Evolutionary conservation across 2,329 filamentous ascomycete species (phyloP).

Genomic region (Fusarium sp.): DNA sequence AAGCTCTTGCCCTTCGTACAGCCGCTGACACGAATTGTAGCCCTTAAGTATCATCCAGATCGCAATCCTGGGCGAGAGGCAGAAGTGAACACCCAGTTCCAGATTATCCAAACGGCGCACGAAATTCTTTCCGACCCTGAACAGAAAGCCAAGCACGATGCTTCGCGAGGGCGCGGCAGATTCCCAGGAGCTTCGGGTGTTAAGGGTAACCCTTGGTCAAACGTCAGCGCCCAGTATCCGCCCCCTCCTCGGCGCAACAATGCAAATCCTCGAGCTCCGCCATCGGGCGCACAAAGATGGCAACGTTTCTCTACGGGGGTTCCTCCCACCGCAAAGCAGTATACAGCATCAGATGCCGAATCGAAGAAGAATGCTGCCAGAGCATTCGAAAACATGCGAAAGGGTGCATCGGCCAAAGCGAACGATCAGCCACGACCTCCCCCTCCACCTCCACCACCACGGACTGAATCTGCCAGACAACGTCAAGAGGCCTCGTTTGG

Average conservation of each 20-base stretch:
- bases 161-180: conserved; percentile 53
- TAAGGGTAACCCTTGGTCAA: conserved; percentile 66
- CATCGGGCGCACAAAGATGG: conserved; percentile 58
- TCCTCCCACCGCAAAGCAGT: conserved; percentile 56
- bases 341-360: conserved; percentile 48
- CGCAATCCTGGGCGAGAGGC: conserved; percentile 85
- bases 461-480: conserved; percentile 63
- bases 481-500: conserved; percentile 67
- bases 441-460: conserved; percentile 54
- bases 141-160: conserved; percentile 64
- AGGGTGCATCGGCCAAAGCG: conserved; percentile 45
- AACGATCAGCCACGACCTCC: conserved; percentile 45
- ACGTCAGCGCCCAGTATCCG: conserved; percentile 61
- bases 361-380: conserved; percentile 54
- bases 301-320: conserved; percentile 55
- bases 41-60: conserved; percentile 88
- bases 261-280: conserved; percentile 25
- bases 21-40: conserved; percentile 57
- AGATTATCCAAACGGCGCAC: conserved; percentile 86
- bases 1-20: not conserved
- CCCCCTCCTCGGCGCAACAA: conserved; percentile 58
- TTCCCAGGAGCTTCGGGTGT: conserved; percentile 64
- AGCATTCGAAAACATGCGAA: conserved; percentile 58
- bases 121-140: conserved; percentile 72
- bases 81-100: conserved; percentile 84